A percentile compares a stretch with the other conserved stretches of the same genome.
Conservation (phyloP, 768 basidiomycete species). For the Tylopilus balloui region DNA sequence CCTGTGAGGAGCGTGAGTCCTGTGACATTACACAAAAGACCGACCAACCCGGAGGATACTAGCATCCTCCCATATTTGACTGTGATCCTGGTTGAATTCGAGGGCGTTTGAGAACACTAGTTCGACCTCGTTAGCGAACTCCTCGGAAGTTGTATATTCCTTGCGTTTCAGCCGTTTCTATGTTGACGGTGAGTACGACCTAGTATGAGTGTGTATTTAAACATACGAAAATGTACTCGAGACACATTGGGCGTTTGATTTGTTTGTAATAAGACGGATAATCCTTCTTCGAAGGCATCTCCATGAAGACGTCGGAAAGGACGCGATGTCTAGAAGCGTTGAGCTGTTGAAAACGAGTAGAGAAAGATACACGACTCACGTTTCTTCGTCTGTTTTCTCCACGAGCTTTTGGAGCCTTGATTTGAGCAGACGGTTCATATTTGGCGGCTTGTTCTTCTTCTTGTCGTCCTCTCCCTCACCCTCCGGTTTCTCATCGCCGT, state of each 20-base stretch:
- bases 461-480: conserved; percentile 45
- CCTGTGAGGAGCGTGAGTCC: conserved; percentile 38
- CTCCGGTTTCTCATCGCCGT: conserved; percentile 38
- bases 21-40: neutral
- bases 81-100: conserved; percentile 83
- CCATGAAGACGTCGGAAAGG: conserved; percentile 75
- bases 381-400: conserved; percentile 60
- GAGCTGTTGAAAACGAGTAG: neutral
- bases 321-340: conserved; percentile 51
- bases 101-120: conserved; percentile 88
- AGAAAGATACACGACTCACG: conserved; percentile 40
- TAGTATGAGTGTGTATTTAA: neutral
- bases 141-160: conserved; percentile 60
- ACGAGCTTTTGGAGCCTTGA: conserved; percentile 66
- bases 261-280: conserved; percentile 79
- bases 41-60: conserved; percentile 53
- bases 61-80: conserved; percentile 79
- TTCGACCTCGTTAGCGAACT: conserved; percentile 84
- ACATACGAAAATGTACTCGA: conserved; percentile 73
- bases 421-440: conserved; percentile 63
- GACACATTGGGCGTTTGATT: conserved; percentile 74
- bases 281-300: conserved; percentile 71
- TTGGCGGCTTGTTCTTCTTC: conserved; percentile 52
- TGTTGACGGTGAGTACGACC: neutral
- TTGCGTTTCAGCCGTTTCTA: conserved; percentile 82